phyloP scores from a whole-genome alignment of 2,329 filamentous ascomycete species.

The Penicillium palitans region DNA sequence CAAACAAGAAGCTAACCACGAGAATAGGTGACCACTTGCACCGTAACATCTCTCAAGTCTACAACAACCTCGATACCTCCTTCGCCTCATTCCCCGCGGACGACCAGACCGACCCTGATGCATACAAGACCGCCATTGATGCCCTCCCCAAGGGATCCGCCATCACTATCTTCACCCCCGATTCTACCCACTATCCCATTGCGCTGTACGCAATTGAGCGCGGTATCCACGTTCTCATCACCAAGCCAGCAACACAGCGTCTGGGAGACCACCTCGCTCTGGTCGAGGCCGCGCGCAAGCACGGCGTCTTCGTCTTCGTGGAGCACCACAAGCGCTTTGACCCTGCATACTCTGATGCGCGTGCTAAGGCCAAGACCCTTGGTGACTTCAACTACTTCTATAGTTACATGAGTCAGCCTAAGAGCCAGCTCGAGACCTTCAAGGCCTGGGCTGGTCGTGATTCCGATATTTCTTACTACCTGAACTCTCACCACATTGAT shows the following conservation, averaged over 20 bases:
- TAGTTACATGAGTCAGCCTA: constrained; percentile 92
- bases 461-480: constrained; percentile 92
- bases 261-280: constrained; percentile 77
- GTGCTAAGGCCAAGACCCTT: constrained; percentile 70
- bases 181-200: constrained; percentile 89
- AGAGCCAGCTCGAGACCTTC: constrained; percentile 90
- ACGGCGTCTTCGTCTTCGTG: constrained; percentile 85
- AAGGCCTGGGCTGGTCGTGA: constrained; percentile 91
- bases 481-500: constrained; percentile 93
- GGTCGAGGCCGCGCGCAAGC: constrained; percentile 67
- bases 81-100: constrained; percentile 82
- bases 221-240: constrained; percentile 86
- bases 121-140: constrained; percentile 88
- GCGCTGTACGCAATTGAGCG: constrained; percentile 88
- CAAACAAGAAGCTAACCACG: constrained; percentile 10
- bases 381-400: constrained; percentile 99
- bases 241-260: constrained; percentile 87
- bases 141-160: constrained; percentile 77
- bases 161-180: constrained; percentile 94
- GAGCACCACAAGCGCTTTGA: constrained; percentile 98
- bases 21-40: constrained; percentile 71
- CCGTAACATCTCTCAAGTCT: constrained; percentile 82
- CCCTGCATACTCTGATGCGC: constrained; percentile 86
- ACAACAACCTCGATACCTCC: constrained; percentile 84
- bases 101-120: constrained; percentile 69